Evolutionary conservation across 2,329 filamentous ascomycete genomes (phyloP), one percentile per base, ranked within the genome.

Genomic region (Thyridium curvatum): DNA sequence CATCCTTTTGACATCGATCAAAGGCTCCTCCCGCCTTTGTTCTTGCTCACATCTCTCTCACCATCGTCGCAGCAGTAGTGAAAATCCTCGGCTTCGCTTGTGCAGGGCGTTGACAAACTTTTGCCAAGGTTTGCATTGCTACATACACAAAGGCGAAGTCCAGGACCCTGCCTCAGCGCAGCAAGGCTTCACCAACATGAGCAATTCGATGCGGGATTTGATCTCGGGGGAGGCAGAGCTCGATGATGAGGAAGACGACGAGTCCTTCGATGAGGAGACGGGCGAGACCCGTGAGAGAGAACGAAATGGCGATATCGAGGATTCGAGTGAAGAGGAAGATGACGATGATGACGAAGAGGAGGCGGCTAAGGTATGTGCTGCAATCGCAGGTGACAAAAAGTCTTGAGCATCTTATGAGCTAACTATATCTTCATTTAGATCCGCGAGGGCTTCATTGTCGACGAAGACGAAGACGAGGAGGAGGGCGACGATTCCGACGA

Each of bases 381-480:
- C n/a, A n/a, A n/a, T n/a, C n/a, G n/a, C n/a, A n/a, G n/a, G n/a
- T n/a, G n/a, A n/a, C n/a, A n/a, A n/a, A n/a, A n/a, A n/a, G n/a
- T n/a, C n/a, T n/a, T n/a, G n/a, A n/a, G n/a, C n/a, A n/a, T n/a
- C n/a, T n/a, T n/a, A n/a, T n/a, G n/a, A n/a, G n/a, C n/a, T n/a
- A n/a, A n/a, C n/a, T 26, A 10, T 26, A 26, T 26, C 21, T 26
- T 10, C n/a, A n/a, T 10, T 17, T 53, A 95, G 89, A 77, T 94
- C 48, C 86, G 86, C 38, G 89, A 94, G 68, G 91, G 90, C 18
- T 98, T 97, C 65, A 96, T 98, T 49, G 88, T 94, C 46, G 88
- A 94, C 54, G 90, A 95, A 54, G 89, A 91, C 45, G 84, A 88
- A 50, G 84, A 88, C 40, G 84, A 82, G 35, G 80, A 81, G 26